These are phyloP conservation scores for Saksenaea vasiformis DNA, from an alignment of 371 early-diverging fungal species.

Conservation along the genomic window DNA sequence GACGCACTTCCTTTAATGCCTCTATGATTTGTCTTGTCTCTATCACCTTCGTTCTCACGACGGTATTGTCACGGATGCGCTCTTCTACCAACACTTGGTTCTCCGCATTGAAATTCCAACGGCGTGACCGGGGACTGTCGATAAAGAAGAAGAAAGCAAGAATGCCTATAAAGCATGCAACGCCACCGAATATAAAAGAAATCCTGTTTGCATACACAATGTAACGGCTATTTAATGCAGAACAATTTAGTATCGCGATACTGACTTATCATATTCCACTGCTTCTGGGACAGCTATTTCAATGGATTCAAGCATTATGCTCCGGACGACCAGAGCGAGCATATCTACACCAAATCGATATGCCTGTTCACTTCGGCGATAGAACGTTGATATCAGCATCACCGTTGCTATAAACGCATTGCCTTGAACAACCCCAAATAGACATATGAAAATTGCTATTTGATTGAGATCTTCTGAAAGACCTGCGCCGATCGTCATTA, in stretches of 20 bases:
- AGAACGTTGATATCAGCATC: conserved; percentile 27
- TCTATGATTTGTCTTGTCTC: conserved; percentile 25
- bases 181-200: conserved; percentile 20
- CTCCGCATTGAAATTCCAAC: conserved; percentile 18
- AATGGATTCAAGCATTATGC: not conserved
- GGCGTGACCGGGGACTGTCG: conserved; percentile 24
- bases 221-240: not conserved
- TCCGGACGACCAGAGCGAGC: conserved; percentile 27
- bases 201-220: conserved; percentile 11
- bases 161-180: conserved; percentile 12
- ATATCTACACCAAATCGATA: conserved; percentile 17
- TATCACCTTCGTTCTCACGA: conserved; percentile 16
- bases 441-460: conserved; percentile 23
- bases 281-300: conserved; percentile 59
- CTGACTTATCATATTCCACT: conserved; percentile 39
- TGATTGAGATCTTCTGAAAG: conserved; percentile 26
- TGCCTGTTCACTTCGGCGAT: conserved; percentile 39
- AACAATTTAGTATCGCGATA: conserved; percentile 53
- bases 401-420: conserved; percentile 29
- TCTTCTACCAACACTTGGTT: conserved; percentile 29
- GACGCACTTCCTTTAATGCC: conserved; percentile 24
- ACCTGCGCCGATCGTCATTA: conserved; percentile 25
- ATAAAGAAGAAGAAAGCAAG: conserved; percentile 24
- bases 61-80: conserved; percentile 22
- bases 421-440: conserved; percentile 43